Base-by-base conservation (phyloP, 352 stramenopile species). In the Phytophthora niederhauseri region DNA sequence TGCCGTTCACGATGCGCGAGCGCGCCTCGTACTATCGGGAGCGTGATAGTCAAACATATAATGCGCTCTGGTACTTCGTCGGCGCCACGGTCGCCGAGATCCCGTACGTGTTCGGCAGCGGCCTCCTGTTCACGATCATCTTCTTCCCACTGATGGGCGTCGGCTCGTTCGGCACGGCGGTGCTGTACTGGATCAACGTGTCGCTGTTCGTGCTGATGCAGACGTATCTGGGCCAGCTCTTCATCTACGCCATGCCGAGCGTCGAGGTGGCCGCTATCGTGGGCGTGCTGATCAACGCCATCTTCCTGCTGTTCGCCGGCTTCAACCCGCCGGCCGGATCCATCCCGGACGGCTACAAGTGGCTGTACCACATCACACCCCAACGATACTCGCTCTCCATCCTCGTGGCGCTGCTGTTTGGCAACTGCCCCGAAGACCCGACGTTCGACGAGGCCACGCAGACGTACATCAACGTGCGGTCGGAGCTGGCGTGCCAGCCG, bases 41-140 rank as follows among this genome's bases (percentile, higher is more conserved):
- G 34, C 80, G 88, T 51, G 73, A 81, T 30, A 79, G 85, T 4
- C 64, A 90, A 59, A 97, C 94, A 65, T 98, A 98, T 64, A 77
- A 84, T 52, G 61, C 81, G 19, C 61, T 72, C 7, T 80, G 83
- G 50, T 92, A 97, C 58, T 77, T 77, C 26, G 41, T 95, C 4
- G 80, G 87, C 2, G 86, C 83, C 31, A 92, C 81, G 14, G 17
- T 98, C 8, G 74, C 78, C 1, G 93, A 98, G 75, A 75, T 87
- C 45, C 80, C 80, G 30, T 85, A 80, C 74, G 63, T 74, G 15
- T 76, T 82, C 19, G 30, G 62, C 17, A 76, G 64, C 19, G 63
- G 64, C 12, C 28, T 80, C 4, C 38, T 82, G 20, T 85, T 82
- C 61, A 75, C 68, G 9, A 24, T 76, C 41, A 61, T 85, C 46